Evolutionary conservation across 1,284 basidiomycete genomes (phyloP).

Genomic region (Cutaneotrichosporon dermatis): DNA sequence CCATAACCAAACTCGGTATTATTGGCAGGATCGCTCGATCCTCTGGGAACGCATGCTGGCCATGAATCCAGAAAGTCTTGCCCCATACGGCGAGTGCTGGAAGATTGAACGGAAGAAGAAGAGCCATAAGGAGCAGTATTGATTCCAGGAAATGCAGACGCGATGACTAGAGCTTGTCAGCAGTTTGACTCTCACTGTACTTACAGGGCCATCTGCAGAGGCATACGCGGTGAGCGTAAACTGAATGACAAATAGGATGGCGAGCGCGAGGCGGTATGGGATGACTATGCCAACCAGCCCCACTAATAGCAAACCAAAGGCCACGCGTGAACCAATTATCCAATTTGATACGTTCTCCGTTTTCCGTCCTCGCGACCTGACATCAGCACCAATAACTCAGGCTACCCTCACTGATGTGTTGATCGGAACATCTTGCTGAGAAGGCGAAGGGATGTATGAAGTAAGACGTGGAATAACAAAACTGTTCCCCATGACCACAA

Average conservation of each 20-base stretch:
- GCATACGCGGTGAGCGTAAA: conserved; percentile 36
- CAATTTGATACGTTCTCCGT: not conserved
- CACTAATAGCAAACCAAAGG: not conserved
- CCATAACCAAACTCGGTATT: conserved; percentile 19
- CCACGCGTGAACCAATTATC: not conserved
- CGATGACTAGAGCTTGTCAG: not conserved
- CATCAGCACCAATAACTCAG: not conserved
- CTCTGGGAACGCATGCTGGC: conserved; percentile 20
- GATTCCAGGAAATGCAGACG: conserved; percentile 52
- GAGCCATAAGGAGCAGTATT: conserved; percentile 57
- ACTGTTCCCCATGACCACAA: conserved; percentile 40
- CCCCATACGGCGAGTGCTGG: conserved; percentile 86
- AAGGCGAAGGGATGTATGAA: not conserved
- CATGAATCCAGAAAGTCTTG: conserved; percentile 56
- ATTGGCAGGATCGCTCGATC: conserved; percentile 26
- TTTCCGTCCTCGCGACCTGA: not conserved
- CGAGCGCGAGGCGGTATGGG: conserved; percentile 85
- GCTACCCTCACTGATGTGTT: not conserved
- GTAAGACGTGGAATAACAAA: not conserved
- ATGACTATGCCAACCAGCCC: conserved; percentile 43
- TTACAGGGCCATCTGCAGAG: not conserved
- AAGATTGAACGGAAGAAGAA: conserved; percentile 72
- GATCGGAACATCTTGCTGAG: not conserved
- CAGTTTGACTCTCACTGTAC: not conserved
- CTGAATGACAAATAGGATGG: conserved; percentile 74